These are phyloP conservation scores for Sporisorium reilianum DNA, from an alignment of 1,284 basidiomycete genomes.

Conservation along the genomic window DNA sequence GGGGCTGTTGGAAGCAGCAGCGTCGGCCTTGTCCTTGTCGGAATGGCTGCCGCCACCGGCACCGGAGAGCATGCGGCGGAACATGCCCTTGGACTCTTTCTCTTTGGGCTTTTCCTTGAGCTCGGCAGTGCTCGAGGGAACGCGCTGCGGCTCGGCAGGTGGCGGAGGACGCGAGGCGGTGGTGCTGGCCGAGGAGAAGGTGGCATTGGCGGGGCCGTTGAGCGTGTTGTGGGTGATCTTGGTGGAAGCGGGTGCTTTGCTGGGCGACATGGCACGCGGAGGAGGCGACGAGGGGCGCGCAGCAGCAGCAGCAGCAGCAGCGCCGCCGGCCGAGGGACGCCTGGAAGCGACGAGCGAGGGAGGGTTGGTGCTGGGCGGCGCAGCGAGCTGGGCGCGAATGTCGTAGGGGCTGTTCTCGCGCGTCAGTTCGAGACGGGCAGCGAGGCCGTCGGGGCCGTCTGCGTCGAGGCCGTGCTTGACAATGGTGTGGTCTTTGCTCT, in stretches of 20 bases:
- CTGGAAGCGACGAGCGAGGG: conserved; percentile 32
- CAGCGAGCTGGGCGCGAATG: conserved; percentile 30
- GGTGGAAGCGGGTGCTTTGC: conserved; percentile 44
- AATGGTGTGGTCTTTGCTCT: conserved; percentile 57
- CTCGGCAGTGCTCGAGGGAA: conserved; percentile 22
- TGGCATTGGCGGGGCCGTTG: conserved; percentile 14
- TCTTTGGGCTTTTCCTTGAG: conserved; percentile 59
- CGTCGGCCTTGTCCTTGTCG: conserved; percentile 36
- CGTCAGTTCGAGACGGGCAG: conserved; percentile 51
- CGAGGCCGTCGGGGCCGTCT: conserved; percentile 26
- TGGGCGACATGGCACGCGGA: conserved; percentile 58
- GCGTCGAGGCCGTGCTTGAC: conserved; percentile 55
- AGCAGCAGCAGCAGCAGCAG: conserved; percentile 16
- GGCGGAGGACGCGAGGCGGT: conserved; percentile 16
- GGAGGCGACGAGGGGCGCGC: conserved; percentile 53
- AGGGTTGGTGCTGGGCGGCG: conserved; percentile 35
- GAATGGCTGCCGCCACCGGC: conserved; percentile 25
- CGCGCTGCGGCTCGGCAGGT: conserved; percentile 19
- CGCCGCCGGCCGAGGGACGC: conserved; percentile 31
- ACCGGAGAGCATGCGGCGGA: conserved; percentile 65
- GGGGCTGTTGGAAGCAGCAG: conserved; percentile 22
- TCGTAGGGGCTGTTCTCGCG: conserved; percentile 59
- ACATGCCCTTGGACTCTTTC: conserved; percentile 61
- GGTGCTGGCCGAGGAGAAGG: conserved; percentile 14
- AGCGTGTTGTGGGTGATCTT: conserved; percentile 53